Evolutionary conservation across 257 asterid genomes (phyloP).

Genomic region (Salvia rosmarinus): DNA sequence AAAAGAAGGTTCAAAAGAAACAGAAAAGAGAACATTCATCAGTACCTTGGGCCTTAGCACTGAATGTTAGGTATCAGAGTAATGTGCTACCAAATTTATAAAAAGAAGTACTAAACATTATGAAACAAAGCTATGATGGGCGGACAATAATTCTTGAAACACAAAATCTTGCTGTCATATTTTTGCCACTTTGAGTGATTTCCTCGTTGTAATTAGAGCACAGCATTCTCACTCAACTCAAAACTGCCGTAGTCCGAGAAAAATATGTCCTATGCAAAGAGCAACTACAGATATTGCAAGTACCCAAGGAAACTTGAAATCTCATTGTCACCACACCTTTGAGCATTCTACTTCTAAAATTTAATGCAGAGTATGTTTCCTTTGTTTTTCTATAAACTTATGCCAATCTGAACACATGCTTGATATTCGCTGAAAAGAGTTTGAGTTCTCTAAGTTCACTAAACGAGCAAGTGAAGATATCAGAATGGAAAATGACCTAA

Average conservation of each 20-base stretch:
- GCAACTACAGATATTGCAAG: background rate
- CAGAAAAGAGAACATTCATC: background rate
- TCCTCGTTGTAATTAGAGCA: too few species aligned
- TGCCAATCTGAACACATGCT: too few species aligned
- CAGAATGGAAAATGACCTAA: too few species aligned
- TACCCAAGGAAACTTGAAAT: background rate
- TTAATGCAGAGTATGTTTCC: background rate
- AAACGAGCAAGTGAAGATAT: too few species aligned
- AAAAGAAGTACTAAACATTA: background rate
- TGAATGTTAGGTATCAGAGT: constrained; percentile 14
- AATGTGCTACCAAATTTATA: background rate
- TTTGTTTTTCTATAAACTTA: too few species aligned
- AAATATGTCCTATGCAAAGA: background rate
- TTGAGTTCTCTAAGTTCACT: too few species aligned
- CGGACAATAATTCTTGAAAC: background rate
- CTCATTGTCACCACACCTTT: background rate
- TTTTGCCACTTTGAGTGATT: background rate
- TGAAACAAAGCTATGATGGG: background rate
- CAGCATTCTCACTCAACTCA: background rate
- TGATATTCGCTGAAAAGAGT: too few species aligned
- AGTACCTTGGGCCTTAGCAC: background rate
- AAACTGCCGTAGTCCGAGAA: background rate
- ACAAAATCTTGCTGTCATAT: background rate
- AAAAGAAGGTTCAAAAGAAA: background rate
- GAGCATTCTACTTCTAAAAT: background rate